These are phyloP conservation scores for Trifolium dubium DNA, from an alignment of 306 rosid species.

Conservation along the genomic window DNA sequence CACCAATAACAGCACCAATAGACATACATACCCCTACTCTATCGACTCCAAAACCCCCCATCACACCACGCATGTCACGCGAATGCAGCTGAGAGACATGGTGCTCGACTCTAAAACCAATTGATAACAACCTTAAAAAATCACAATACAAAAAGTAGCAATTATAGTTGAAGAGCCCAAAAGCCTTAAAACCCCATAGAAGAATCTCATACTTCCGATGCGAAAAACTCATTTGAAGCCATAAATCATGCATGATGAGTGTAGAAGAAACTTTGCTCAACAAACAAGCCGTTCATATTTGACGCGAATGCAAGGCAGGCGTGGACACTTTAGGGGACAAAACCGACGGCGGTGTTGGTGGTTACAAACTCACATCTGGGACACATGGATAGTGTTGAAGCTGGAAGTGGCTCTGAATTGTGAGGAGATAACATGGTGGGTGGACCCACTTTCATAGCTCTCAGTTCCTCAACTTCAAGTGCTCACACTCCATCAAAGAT, in stretches of 20 bases:
- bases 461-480: conserved; percentile 79
- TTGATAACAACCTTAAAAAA: too few species aligned
- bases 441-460: conserved; percentile 75
- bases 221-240: too few species aligned
- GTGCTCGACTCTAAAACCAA: too few species aligned
- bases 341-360: conserved; percentile 35
- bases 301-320: conserved; percentile 41
- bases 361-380: conserved; percentile 88
- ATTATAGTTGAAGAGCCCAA: too few species aligned
- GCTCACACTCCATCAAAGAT: conserved; percentile 87
- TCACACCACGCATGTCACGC: too few species aligned
- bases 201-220: too few species aligned
- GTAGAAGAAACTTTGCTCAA: not conserved
- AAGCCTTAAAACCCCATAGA: too few species aligned
- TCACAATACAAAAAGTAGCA: too few species aligned
- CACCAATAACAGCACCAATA: too few species aligned
- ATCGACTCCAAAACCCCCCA: too few species aligned
- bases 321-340: conserved; percentile 54
- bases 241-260: not conserved
- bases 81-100: too few species aligned
- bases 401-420: conserved; percentile 62
- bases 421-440: conserved; percentile 68
- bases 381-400: conserved; percentile 79
- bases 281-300: conserved; percentile 31
- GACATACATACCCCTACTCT: too few species aligned